phyloP scores from a whole-genome alignment of 1,284 basidiomycete species.

The Puccinia novopanici region DNA sequence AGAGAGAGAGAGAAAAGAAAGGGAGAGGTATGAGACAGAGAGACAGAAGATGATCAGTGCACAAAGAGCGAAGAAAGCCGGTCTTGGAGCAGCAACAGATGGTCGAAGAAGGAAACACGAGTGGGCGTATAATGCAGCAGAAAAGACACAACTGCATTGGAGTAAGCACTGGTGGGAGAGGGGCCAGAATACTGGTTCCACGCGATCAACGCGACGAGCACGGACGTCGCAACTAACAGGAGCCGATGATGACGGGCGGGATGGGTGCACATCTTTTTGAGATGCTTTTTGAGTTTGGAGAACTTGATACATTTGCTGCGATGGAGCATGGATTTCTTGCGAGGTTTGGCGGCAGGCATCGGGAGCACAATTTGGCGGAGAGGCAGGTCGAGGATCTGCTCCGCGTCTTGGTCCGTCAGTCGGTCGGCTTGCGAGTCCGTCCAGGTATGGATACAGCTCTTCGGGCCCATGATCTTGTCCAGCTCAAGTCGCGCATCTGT shows the following conservation, averaged over 20 bases:
- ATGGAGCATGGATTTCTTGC: background rate
- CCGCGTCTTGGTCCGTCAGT: constrained; percentile 53
- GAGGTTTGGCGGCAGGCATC: background rate
- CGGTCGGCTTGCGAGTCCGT: background rate
- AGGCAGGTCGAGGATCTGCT: constrained; percentile 50
- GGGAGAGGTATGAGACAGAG: too few relatives aligned
- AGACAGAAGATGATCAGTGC: background rate
- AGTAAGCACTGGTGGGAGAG: background rate
- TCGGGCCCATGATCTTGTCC: constrained; percentile 54
- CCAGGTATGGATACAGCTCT: constrained; percentile 56
- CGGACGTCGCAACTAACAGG: background rate
- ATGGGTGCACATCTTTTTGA: background rate
- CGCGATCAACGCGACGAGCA: background rate
- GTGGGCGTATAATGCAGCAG: background rate
- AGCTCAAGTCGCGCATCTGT: constrained; percentile 44
- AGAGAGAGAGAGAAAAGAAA: too few relatives aligned
- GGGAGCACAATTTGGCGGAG: constrained; percentile 7
- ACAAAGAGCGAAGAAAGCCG: background rate
- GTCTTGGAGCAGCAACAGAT: background rate
- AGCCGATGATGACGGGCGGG: background rate
- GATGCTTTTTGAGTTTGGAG: background rate
- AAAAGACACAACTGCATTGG: background rate
- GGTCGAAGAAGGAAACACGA: background rate
- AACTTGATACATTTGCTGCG: background rate
- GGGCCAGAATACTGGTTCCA: background rate